A percentile compares a stretch with the other conserved stretches of the same genome.
These are phyloP conservation scores for Beta lomatogona DNA, from an alignment of 179 eudicot genomes.

Conservation along the genomic window DNA sequence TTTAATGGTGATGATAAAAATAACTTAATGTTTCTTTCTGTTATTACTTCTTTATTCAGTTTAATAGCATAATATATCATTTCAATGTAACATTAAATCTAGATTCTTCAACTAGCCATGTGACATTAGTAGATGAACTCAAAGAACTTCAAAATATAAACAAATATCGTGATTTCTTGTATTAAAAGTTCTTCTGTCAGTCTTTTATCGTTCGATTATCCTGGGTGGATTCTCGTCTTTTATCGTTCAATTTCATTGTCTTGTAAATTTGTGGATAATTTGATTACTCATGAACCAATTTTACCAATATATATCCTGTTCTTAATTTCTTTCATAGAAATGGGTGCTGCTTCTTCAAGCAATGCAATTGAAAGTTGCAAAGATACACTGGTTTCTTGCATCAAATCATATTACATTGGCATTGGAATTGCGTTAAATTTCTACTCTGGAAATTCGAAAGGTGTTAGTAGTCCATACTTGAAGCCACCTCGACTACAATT, in stretches of 20 bases:
- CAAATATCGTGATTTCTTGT: not conserved
- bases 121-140: too few species aligned
- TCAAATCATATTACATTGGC: not conserved
- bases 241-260: too few species aligned
- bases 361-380: not conserved
- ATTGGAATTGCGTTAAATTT: too few species aligned
- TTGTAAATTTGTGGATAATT: not conserved
- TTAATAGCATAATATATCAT: too few species aligned
- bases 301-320: not conserved
- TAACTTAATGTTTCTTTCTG: too few species aligned
- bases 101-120: too few species aligned
- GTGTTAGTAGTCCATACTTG: not conserved
- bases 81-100: too few species aligned
- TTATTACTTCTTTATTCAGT: too few species aligned
- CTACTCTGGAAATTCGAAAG: not conserved
- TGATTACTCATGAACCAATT: not conserved
- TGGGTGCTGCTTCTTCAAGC: not conserved
- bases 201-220: not conserved
- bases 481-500: not conserved
- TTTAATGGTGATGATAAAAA: too few species aligned
- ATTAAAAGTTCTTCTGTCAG: not conserved
- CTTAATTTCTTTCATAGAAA: not conserved
- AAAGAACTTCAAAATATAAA: not conserved
- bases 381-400: not conserved
- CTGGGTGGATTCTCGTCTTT: too few species aligned